Base-by-base conservation (phyloP, 352 stramenopile genomes). In the Globisporangium perplexum region DNA sequence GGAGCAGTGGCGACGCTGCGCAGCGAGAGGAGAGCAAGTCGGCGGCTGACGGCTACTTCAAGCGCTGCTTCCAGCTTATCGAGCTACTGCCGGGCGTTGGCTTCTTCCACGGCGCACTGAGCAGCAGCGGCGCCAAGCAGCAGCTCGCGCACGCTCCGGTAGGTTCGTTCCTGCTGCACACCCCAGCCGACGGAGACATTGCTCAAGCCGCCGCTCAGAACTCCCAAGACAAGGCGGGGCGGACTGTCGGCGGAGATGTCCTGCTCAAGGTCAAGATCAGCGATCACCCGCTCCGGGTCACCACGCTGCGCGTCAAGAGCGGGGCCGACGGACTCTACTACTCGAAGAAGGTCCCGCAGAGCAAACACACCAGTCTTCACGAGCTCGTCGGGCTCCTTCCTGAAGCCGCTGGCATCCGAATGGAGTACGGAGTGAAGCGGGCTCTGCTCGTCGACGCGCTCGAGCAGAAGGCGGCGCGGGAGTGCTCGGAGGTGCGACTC, bases 81-180 rank as follows among this genome's bases (percentile, higher is more conserved):
- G 77, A 86, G 30, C 26, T 86, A 23, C 77, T 65, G 71, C 66
- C 69, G 1, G 60, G 55, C 14, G 72, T 86, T 41, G 74, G 77
- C 3, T 88, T 71, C 48, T 86, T 84, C 22, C 71, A 86, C 36
- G 73, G 73, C 7, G 23, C 30, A 2, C 7, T 86, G 2, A 57
- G 45, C 7, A 71, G 49, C 38, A 51, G 33, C n/a, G 46, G 69
- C 18, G 74, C 67, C 0, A 80, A 66, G 7, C 23, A 45, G 10
- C 39, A 69, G 14, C 47, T 88, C 2, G 22, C 47, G 18, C 23
- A n/a, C 11, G 50, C 68, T 4, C 66, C 64, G 0, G 57, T 72
- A 18, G 75, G 77, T 4, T 59, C 75, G 0, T 86, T 77, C 55
- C 57, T 88, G 26, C 49, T 88, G 1, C 63, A 86, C 51, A 59